Evolutionary conservation across 495 filamentous ascomycete genomes (phyloP).

Genomic region (Diplogelasinospora grovesii): DNA sequence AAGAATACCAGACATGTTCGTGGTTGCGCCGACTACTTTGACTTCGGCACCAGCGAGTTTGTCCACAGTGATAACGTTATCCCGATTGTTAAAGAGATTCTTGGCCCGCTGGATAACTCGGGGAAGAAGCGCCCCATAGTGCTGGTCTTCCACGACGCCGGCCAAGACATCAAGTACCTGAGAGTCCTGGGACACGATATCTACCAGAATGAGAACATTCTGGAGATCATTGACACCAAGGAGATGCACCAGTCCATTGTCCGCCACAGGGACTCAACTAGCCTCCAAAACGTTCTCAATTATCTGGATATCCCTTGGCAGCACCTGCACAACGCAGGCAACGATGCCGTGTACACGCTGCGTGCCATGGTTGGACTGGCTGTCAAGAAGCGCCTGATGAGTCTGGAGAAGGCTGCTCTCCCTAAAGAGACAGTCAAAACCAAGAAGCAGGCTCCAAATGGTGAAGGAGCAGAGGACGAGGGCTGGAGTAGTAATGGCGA

Average conservation of each 20-base stretch:
- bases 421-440: neutral
- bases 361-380: constrained; percentile 65
- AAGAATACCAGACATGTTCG: constrained; percentile 57
- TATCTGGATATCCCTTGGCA: constrained; percentile 54
- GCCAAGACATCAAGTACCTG: constrained; percentile 61
- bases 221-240: constrained; percentile 65
- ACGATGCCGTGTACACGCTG: constrained; percentile 84
- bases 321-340: constrained; percentile 87
- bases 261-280: constrained; percentile 40
- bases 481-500: constrained; percentile 24
- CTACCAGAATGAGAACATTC: constrained; percentile 41
- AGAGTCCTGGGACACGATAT: constrained; percentile 52
- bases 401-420: constrained; percentile 4
- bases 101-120: constrained; percentile 13
- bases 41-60: constrained; percentile 56
- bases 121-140: constrained; percentile 52
- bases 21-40: constrained; percentile 68
- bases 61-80: constrained; percentile 11
- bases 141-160: constrained; percentile 71
- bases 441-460: constrained; percentile 6
- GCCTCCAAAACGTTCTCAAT: constrained; percentile 54
- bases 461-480: constrained; percentile 8
- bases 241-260: constrained; percentile 55
- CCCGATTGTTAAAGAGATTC: constrained; percentile 16
- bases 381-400: constrained; percentile 31